Percentiles rank a stretch among this genome's conserved stretches.
Conservation (phyloP, 768 basidiomycete species). For the Panellus pusillus region DNA sequence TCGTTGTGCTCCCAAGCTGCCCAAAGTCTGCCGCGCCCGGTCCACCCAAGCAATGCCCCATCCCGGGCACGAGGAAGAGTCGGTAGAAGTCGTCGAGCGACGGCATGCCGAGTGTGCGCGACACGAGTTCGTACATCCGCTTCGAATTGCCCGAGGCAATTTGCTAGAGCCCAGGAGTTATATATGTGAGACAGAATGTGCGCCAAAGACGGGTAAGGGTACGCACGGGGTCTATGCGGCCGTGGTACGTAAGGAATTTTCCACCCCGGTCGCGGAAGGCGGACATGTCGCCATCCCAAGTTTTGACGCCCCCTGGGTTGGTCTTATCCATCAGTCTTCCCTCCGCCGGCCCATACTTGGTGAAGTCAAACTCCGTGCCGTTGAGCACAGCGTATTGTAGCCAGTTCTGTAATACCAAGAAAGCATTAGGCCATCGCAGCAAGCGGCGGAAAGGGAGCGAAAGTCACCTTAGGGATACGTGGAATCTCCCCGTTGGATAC, state of each 20-base stretch:
- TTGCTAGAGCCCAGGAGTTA: slow-evolving; percentile 8
- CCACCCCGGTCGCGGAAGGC: slow-evolving; percentile 25
- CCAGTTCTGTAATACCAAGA: slow-evolving; percentile 6
- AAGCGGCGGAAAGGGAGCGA: not conserved
- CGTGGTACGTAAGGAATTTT: slow-evolving; percentile 28
- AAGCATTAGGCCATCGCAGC: not conserved
- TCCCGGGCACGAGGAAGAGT: slow-evolving; percentile 27
- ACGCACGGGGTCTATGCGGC: slow-evolving; percentile 13
- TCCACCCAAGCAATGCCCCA: slow-evolving; percentile 26
- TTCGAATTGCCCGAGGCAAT: slow-evolving; percentile 26
- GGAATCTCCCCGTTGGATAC: slow-evolving; percentile 8
- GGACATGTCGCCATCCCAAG: slow-evolving; percentile 20
- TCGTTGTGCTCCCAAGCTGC: not conserved
- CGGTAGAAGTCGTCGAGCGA: slow-evolving; percentile 25
- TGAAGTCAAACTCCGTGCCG: slow-evolving; percentile 4
- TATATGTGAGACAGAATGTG: not conserved
- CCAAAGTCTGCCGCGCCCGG: slow-evolving; percentile 20
- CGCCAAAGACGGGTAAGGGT: not conserved
- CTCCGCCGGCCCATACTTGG: slow-evolving; percentile 1
- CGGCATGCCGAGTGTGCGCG: slow-evolving; percentile 17
- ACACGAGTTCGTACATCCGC: slow-evolving; percentile 21
- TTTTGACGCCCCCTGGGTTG: slow-evolving; percentile 8
- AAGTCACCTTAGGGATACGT: not conserved
- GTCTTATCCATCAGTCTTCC: not conserved
- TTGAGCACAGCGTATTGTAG: slow-evolving; percentile 15